Base-by-base conservation (phyloP, 2,329 filamentous ascomycete genomes). In the Paracorniculantispora psalliotae region DNA sequence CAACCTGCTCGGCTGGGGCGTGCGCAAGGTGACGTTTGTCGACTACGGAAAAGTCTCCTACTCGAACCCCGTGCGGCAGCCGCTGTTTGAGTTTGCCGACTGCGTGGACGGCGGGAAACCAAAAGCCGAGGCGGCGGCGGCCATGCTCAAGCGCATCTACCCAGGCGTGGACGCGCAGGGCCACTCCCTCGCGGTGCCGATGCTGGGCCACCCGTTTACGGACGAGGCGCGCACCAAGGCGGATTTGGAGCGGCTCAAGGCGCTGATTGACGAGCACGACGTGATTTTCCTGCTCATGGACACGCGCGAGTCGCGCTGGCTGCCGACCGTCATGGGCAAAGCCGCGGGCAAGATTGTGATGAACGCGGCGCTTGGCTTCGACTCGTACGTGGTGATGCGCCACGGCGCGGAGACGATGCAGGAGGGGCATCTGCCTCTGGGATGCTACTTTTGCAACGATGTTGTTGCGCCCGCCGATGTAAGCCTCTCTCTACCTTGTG, bases 371-470 rank as follows among this genome's bases (percentile, higher is more conserved):
- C 81, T 99, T 3, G 94, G 94, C 0, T 99, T 99, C 68, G 94
- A 99, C 73, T 94, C 92, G 0, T 99, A 91, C 67, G 92, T 99
- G 2, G 92, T 96, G 37, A 97, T 99, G 94, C 85, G 94, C 59
- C 94, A 99, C 72, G 94, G 94, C 1, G 80, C 91, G 6, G 82
- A 85, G 65, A 78, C 79, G 3, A 71, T 75, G 44, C 76, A 79
- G 53, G 78, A 82, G 12, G 80, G 76, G n/a, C 79, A 84, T 57
- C 78, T 85, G 54, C 85, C 90, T 26, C 79, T 97, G 26, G 94
- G 94, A 10, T 99, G 94, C 74, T 99, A 99, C 72, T 99, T 97
- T 74, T 99, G 94, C 76, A 97, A 96, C 68, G 94, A 99, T 71
- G 93, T 99, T 26, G 93, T 97, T 52, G 91, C 93, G 7, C 94